Evolutionary conservation across 1,284 basidiomycete genomes (phyloP).

Genomic region (Leccinum pachyderme): DNA sequence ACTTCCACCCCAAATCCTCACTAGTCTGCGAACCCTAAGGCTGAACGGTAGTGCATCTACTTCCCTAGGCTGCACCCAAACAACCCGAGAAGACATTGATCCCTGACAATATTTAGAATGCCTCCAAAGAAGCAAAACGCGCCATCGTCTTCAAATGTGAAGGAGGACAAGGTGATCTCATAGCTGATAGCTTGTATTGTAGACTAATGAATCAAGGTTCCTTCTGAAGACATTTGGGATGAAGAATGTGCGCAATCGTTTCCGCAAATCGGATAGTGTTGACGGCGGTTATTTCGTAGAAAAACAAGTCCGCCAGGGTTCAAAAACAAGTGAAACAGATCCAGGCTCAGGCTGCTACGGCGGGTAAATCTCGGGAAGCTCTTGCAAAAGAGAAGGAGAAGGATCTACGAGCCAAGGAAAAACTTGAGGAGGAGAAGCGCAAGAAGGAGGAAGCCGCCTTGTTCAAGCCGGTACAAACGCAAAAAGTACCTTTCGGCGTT

Average conservation of each 20-base stretch:
- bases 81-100: background rate
- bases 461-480: constrained; percentile 73
- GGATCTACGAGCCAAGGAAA: constrained; percentile 73
- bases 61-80: background rate
- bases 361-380: constrained; percentile 77
- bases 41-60: background rate
- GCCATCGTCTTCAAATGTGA: constrained; percentile 58
- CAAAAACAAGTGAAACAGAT: constrained; percentile 82
- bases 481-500: constrained; percentile 94
- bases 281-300: constrained; percentile 44
- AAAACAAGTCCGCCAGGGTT: constrained; percentile 94
- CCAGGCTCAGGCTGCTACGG: constrained; percentile 67
- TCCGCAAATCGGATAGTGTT: constrained; percentile 8
- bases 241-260: constrained; percentile 71
- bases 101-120: constrained; percentile 41
- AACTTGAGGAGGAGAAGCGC: constrained; percentile 79
- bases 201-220: constrained; percentile 34
- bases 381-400: constrained; percentile 86
- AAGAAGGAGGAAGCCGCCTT: constrained; percentile 85
- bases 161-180: constrained; percentile 69
- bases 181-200: constrained; percentile 16
- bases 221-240: constrained; percentile 78
- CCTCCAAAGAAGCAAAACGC: constrained; percentile 67
- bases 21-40: background rate
- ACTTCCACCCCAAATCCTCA: background rate